These are phyloP conservation scores for Eutrema yunnanense DNA, from an alignment of 345 rosid genomes.

Conservation along the genomic window DNA sequence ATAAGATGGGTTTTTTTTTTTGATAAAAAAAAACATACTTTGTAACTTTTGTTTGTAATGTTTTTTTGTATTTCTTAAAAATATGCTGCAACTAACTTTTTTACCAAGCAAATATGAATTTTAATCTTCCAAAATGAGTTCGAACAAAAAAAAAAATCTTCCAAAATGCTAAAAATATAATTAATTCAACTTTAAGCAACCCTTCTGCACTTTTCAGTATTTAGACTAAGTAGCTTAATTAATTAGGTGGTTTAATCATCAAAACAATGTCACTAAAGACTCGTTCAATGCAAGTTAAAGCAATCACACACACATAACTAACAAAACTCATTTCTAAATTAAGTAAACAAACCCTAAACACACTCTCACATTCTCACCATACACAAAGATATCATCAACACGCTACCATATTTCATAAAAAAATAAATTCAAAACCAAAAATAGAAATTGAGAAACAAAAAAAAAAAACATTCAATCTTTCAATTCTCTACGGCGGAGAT, in stretches of 20 bases:
- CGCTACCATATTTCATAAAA: not conserved
- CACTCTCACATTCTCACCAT: not conserved
- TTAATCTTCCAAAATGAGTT: not conserved
- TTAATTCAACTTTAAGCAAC: not conserved
- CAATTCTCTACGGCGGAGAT: conserved; percentile 31
- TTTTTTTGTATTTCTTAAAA: no score
- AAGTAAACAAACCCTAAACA: conserved; percentile 20
- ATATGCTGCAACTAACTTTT: no score
- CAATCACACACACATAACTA: conserved; percentile 18
- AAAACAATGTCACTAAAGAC: conserved; percentile 24
- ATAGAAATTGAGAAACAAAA: not conserved
- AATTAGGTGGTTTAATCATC: conserved; percentile 7
- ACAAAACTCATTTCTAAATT: conserved; percentile 23
- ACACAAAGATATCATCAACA: not conserved
- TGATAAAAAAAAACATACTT: no score
- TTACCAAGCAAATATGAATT: not conserved
- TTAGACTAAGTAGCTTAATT: conserved; percentile 1
- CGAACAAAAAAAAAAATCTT: not conserved
- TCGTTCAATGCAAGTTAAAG: conserved; percentile 28
- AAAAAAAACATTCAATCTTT: not conserved
- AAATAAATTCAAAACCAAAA: not conserved
- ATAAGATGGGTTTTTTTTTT: no score
- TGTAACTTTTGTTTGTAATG: no score
- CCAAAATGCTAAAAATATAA: not conserved
- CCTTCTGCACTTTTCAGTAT: not conserved